These are phyloP conservation scores for Fomitopsis schrenkii DNA, from an alignment of 1,284 basidiomycete species.

Conservation along the genomic window DNA sequence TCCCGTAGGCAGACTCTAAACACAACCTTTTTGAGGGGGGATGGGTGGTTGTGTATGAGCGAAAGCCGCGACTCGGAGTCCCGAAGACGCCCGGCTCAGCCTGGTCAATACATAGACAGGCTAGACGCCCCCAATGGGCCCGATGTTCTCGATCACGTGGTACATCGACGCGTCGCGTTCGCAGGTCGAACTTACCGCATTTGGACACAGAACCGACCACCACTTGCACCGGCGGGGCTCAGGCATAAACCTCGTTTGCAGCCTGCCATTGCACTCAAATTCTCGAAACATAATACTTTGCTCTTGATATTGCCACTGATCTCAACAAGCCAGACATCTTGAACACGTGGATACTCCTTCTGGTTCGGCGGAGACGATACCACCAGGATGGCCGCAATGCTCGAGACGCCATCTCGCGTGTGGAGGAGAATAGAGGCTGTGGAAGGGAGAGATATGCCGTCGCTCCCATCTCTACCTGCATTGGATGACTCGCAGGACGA, in stretches of 20 bases:
- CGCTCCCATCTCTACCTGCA: conserved; percentile 65
- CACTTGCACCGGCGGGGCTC: neutral
- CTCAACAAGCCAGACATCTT: neutral
- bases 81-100: too few relatives aligned
- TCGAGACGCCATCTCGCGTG: conserved; percentile 77
- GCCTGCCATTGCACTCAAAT: too few relatives aligned
- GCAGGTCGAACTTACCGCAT: neutral
- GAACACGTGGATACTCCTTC: neutral
- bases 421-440: conserved; percentile 72
- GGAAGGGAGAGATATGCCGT: conserved; percentile 70
- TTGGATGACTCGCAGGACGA: conserved; percentile 51
- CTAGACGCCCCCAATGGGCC: neutral
- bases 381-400: conserved; percentile 27
- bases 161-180: neutral
- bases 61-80: too few relatives aligned
- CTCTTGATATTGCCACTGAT: neutral
- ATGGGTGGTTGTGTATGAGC: too few relatives aligned
- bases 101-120: too few relatives aligned
- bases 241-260: too few relatives aligned
- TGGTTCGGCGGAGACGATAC: neutral
- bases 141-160: conserved; percentile 1
- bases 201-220: neutral
- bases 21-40: too few relatives aligned
- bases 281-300: neutral
- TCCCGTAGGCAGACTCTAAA: too few relatives aligned